phyloP scores from a whole-genome alignment of 2,329 filamentous ascomycete species.

The Aquanectria penicillioides region DNA sequence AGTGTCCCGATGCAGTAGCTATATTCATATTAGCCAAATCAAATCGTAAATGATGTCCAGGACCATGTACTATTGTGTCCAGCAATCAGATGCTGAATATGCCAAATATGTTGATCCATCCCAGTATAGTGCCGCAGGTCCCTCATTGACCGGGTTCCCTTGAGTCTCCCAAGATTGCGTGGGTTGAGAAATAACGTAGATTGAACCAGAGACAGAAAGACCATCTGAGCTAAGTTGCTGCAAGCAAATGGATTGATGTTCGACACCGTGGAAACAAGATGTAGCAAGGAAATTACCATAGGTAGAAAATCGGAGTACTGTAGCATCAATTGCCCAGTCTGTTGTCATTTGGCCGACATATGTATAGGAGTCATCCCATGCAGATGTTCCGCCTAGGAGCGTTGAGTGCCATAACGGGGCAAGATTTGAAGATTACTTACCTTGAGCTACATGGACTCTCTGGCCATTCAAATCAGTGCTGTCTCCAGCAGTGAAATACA shows the following conservation, averaged over 20 bases:
- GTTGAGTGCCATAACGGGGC: not conserved
- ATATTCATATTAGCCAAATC: not conserved
- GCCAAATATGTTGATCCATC: not conserved
- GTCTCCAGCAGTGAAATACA: not conserved
- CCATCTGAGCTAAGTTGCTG: slow-evolving; percentile 1
- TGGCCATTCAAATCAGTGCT: not conserved
- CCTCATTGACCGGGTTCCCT: not conserved
- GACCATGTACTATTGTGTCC: not conserved
- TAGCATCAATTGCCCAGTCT: not conserved
- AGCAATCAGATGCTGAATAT: not conserved
- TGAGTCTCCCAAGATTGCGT: not conserved
- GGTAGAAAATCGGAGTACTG: not conserved
- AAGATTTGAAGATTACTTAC: not conserved
- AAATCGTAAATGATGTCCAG: fast-evolving
- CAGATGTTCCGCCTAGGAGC: not conserved
- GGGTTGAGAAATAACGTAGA: not conserved
- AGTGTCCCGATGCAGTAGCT: slow-evolving; percentile 1
- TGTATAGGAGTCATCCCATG: slow-evolving; percentile 3
- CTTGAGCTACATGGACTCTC: not conserved
- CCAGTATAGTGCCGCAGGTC: slow-evolving; percentile 6
- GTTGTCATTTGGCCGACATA: not conserved
- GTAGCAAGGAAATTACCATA: not conserved
- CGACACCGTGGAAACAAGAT: not conserved
- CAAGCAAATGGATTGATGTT: not conserved
- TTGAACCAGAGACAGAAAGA: not conserved